Percentiles rank a stretch among this genome's conserved stretches.
Conservation (phyloP, 768 basidiomycete genomes). For the Kwoniella pini region DNA sequence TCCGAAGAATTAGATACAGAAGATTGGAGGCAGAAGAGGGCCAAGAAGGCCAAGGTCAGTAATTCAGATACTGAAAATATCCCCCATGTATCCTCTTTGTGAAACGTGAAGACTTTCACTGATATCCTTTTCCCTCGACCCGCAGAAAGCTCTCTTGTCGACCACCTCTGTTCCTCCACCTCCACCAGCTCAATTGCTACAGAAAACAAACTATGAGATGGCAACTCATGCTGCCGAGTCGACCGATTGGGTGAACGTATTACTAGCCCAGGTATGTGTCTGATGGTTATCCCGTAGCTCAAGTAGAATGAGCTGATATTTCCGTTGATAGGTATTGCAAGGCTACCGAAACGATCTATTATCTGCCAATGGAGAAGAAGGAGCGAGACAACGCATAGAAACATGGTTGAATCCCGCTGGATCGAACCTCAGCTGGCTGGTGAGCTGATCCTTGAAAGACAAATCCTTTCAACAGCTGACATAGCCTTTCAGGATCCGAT, state of each 20-base stretch:
- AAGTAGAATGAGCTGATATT: no score
- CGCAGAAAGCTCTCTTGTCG: conserved; percentile 32
- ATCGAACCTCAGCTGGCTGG: conserved; percentile 59
- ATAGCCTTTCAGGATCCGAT: conserved; percentile 96
- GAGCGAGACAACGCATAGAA: conserved; percentile 76
- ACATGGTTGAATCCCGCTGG: conserved; percentile 75
- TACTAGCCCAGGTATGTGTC: conserved; percentile 73
- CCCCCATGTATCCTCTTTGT: no score
- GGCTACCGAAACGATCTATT: conserved; percentile 68
- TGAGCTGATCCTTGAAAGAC: conserved; percentile 30
- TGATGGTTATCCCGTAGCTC: no score
- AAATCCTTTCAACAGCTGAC: no score
- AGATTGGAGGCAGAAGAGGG: conserved; percentile 31
- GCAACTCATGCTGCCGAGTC: conserved; percentile 64
- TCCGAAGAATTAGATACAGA: conserved; percentile 61
- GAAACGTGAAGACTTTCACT: not conserved
- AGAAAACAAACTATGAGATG: conserved; percentile 56
- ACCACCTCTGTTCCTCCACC: conserved; percentile 48
- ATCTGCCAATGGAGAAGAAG: conserved; percentile 77
- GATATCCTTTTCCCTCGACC: not conserved
- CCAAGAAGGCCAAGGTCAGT: conserved; percentile 45
- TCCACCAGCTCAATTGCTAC: conserved; percentile 47
- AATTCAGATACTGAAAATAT: no score
- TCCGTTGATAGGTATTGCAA: conserved; percentile 65
- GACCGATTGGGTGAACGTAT: conserved; percentile 85